These are phyloP conservation scores for Diaporthe ilicicola DNA, from an alignment of 2,329 filamentous ascomycete species.

Conservation along the genomic window DNA sequence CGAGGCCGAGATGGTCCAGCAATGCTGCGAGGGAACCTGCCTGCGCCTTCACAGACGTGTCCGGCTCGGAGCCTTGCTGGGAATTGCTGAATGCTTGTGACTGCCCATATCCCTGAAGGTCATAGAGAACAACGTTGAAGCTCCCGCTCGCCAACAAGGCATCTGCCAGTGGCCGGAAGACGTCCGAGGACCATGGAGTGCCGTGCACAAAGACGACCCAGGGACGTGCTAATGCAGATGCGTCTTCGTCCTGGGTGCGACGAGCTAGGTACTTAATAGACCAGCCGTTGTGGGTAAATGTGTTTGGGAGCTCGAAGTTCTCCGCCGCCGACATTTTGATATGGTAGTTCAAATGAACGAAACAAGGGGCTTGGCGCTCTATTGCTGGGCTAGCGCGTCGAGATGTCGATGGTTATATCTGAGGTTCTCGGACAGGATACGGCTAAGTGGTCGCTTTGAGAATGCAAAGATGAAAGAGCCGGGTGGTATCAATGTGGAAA, in stretches of 20 bases:
- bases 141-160: background rate
- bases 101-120: background rate
- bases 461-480: too few relatives aligned
- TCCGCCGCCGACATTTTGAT: background rate
- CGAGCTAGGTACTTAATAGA: background rate
- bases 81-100: background rate
- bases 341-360: background rate
- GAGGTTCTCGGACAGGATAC: too few relatives aligned
- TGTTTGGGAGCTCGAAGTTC: background rate
- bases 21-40: background rate
- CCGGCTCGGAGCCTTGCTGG: background rate
- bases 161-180: background rate
- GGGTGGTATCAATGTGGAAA: too few relatives aligned
- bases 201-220: conserved; percentile 19
- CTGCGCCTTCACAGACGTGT: background rate
- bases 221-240: background rate
- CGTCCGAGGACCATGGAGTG: conserved; percentile 5
- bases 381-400: too few relatives aligned
- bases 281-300: background rate
- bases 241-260: background rate
- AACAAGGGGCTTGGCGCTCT: background rate
- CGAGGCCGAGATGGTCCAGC: background rate
- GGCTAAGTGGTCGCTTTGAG: too few relatives aligned
- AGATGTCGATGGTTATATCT: too few relatives aligned
- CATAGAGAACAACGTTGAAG: background rate